Evolutionary conservation across 169 alveolate species (phyloP).

Genomic region (Theileria parva): DNA sequence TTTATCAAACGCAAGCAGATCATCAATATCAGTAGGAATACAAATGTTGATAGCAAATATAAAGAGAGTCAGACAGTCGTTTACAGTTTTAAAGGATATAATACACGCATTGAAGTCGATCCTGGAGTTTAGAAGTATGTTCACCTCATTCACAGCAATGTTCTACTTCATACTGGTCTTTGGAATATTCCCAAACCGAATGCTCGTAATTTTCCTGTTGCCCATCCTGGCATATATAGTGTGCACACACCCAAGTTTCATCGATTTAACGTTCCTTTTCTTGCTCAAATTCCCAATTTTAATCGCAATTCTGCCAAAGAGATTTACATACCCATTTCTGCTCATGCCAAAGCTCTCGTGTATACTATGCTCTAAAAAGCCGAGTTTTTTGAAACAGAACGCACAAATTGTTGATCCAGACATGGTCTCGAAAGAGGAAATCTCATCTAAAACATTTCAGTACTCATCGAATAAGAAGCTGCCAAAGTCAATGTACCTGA

Average conservation of each 20-base stretch:
- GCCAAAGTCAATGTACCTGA: conserved; percentile 1
- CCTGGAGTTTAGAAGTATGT: conserved; percentile 31
- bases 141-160: conserved; percentile 44
- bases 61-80: conserved; percentile 40
- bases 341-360: conserved; percentile 60
- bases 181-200: conserved; percentile 53
- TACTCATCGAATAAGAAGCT: conserved; percentile 13
- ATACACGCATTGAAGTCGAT: conserved; percentile 29
- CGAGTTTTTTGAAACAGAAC: conserved; percentile 15
- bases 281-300: conserved; percentile 60
- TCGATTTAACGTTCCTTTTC: conserved; percentile 6
- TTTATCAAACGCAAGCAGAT: conserved; percentile 41
- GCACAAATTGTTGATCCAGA: conserved; percentile 20
- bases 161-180: conserved; percentile 29
- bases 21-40: conserved; percentile 52
- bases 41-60: conserved; percentile 54
- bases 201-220: conserved; percentile 27
- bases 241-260: conserved; percentile 28
- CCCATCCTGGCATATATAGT: conserved; percentile 41
- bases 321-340: conserved; percentile 21
- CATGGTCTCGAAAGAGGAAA: conserved; percentile 15
- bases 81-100: conserved; percentile 21
- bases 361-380: conserved; percentile 50
- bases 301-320: conserved; percentile 49
- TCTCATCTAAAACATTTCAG: conserved; percentile 13